Evolutionary conservation across 2,329 filamentous ascomycete species (phyloP).

Genomic region (Colletotrichum lupini): DNA sequence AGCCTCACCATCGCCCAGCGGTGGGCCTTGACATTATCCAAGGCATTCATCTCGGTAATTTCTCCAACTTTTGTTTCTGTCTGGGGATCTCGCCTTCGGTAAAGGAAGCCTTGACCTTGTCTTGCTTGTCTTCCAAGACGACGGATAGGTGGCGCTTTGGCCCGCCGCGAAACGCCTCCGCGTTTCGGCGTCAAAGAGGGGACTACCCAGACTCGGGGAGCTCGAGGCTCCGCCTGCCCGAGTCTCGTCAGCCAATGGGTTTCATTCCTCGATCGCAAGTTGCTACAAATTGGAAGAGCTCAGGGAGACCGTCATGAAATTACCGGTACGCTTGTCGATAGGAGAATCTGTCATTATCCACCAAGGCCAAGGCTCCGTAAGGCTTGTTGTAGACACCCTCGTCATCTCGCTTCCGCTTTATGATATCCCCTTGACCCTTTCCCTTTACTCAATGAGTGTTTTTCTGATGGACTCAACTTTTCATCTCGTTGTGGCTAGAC

Average conservation of each 20-base stretch:
- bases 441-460: neutral
- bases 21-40: neutral
- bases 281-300: neutral
- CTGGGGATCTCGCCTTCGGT: neutral
- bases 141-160: conserved; percentile 29
- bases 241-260: neutral
- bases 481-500: neutral
- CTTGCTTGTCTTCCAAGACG: neutral
- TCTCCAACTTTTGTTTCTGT: conserved; percentile 13
- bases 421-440: neutral
- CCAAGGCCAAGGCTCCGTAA: no score
- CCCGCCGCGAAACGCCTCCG: conserved; percentile 26
- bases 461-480: neutral
- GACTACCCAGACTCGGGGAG: conserved; percentile 12
- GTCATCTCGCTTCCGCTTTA: neutral
- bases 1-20: neutral
- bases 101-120: conserved; percentile 3
- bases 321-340: neutral
- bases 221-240: neutral
- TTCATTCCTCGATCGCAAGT: conserved; percentile 1
- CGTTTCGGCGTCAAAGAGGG: conserved; percentile 29
- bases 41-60: conserved; percentile 19
- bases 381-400: neutral
- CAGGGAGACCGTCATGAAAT: neutral
- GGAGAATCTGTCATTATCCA: neutral